A percentile compares a stretch with the other conserved stretches of the same genome.
These are phyloP conservation scores for Diophrys appendiculata DNA, from an alignment of 73 alveolate genomes.

Conservation along the genomic window DNA sequence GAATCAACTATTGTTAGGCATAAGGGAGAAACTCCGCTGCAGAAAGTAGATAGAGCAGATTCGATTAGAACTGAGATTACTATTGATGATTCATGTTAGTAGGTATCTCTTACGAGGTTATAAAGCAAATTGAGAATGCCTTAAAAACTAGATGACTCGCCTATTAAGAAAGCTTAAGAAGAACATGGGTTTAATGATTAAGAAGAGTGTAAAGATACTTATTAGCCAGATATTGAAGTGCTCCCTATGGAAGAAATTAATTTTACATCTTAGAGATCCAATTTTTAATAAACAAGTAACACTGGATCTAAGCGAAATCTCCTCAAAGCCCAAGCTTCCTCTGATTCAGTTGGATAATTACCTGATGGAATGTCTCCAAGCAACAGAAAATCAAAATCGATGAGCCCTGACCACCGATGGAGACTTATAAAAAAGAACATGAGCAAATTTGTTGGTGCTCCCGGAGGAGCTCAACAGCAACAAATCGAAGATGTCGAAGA, in stretches of 20 bases:
- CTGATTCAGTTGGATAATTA: too few species aligned
- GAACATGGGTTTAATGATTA: too few species aligned
- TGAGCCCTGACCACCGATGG: neutral
- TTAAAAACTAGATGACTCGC: too few species aligned
- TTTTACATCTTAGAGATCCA: neutral
- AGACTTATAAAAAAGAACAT: neutral
- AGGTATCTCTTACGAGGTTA: too few species aligned
- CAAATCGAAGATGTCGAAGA: neutral
- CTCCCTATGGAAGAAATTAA: neutral
- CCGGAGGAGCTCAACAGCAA: too few species aligned
- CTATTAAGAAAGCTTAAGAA: too few species aligned
- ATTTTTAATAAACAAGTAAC: neutral
- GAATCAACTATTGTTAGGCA: too few species aligned
- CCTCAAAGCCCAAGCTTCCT: neutral
- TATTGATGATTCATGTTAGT: too few species aligned
- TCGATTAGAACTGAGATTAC: neutral
- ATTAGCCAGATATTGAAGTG: too few species aligned
- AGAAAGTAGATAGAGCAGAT: neutral
- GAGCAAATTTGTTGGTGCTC: neutral
- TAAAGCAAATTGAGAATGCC: constrained; percentile 10
- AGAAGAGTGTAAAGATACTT: too few species aligned
- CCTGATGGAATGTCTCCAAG: too few species aligned
- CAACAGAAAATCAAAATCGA: neutral
- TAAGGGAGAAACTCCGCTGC: neutral
- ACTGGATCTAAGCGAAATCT: neutral